Evolutionary conservation across 768 basidiomycete genomes (phyloP), one percentile per base, ranked within the genome.

Genomic region (Suillus ampliporus): DNA sequence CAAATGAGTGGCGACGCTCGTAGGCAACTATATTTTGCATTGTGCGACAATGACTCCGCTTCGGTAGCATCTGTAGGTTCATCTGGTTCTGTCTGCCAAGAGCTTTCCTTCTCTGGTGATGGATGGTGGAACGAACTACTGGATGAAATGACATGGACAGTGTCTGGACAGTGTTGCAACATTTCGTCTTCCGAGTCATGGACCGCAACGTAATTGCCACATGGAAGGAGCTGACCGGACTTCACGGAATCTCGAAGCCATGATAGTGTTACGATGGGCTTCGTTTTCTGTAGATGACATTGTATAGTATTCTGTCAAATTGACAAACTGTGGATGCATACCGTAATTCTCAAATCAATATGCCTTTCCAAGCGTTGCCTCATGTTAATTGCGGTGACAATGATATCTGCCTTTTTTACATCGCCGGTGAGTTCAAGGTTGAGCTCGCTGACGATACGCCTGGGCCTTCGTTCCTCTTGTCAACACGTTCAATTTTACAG

Each of bases 311-410:
- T 13, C 38, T 44, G 50, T 60, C 14, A 15, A 34, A 50, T 15
- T 9, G 21, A 26, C 28, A n/a, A 56, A 48, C 15, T 19, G 38
- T 51, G 11, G 11, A 1, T 11, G 79, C 89, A 71, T 71, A 92
- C 91, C 31, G 89, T 88, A 38, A 87, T 67, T 2, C 80, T 75
- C 89, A 89, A 89, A 35, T 81, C 68, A 15, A 94, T 58, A 73
- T 93, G 91, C 54, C 91, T 79, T 73, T 91, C 87, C 1, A 94
- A 76, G 2, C 92, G 83, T 63, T 83, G 83, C 66, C 81, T 80
- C 86, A 91, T 92, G 38, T 72, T 80, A 31, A 92, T 79, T 19
- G 78, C 82, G 6, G 92, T 91, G 60, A 94, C 69, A 43, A 94
- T 76, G 38, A 92, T 77, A 57, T 92, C 84, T 5, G 90, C 87